phyloP scores from a whole-genome alignment of 164 flowering plant genomes.

The Santalum album region DNA sequence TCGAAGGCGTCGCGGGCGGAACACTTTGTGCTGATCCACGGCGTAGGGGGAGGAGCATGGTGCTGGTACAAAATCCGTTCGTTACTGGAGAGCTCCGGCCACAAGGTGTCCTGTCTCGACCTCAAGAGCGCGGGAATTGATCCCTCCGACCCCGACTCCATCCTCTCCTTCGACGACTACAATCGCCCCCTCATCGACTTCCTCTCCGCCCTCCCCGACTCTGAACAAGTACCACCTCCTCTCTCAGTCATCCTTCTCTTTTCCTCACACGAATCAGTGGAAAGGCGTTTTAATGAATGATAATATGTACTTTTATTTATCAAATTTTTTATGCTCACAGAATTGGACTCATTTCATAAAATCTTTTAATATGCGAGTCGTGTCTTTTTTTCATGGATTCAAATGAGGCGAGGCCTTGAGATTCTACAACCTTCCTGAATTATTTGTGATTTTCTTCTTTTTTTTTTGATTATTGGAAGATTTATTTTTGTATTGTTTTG shows the following conservation, averaged over 20 bases:
- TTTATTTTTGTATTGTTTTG: neutral
- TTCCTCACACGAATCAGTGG: too few relatives aligned
- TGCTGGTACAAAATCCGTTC: conserved; percentile 78
- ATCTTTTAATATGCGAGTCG: too few relatives aligned
- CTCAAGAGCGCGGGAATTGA: conserved; percentile 55
- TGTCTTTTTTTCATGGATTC: too few relatives aligned
- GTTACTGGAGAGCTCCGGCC: conserved; percentile 63
- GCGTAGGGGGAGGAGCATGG: conserved; percentile 67
- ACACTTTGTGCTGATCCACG: conserved; percentile 83
- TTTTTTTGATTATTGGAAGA: too few relatives aligned
- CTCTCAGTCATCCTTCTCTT: too few relatives aligned
- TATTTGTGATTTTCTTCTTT: neutral
- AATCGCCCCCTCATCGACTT: conserved; percentile 54
- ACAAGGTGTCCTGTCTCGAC: conserved; percentile 55
- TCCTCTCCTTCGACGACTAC: conserved; percentile 53
- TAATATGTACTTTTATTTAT: too few relatives aligned
- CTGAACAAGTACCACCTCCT: conserved; percentile 57
- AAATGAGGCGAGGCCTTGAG: too few relatives aligned
- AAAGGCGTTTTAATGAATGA: too few relatives aligned
- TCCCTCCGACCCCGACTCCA: conserved; percentile 28
- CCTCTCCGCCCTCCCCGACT: conserved; percentile 38
- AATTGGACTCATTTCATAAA: too few relatives aligned
- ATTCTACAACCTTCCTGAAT: too few relatives aligned
- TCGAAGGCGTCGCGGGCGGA: neutral
- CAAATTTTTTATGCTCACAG: too few relatives aligned